Percentiles rank a stretch among this genome's conserved stretches.
Conservation (phyloP, 495 filamentous ascomycete species). For the Aspergillus homomorphus region DNA sequence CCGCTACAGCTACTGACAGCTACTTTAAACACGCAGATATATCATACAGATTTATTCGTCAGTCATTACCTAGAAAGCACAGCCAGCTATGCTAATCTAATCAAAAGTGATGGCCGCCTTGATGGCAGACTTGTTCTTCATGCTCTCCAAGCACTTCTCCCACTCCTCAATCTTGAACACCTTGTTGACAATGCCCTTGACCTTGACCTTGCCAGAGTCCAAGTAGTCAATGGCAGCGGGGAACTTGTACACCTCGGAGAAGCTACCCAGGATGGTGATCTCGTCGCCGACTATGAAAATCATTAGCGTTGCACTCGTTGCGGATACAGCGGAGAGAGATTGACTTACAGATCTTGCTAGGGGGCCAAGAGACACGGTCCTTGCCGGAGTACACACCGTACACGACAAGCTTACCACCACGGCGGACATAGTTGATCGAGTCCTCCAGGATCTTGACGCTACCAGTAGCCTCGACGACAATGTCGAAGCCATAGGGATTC, state of each 20-base stretch:
- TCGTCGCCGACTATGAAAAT: conserved; percentile 49
- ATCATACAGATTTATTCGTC: conserved; percentile 2
- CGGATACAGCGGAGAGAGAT: conserved; percentile 1
- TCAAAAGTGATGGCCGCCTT: conserved; percentile 71
- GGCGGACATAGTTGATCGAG: conserved; percentile 63
- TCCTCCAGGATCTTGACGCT: conserved; percentile 66
- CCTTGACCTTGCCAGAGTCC: conserved; percentile 63
- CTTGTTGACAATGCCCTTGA: conserved; percentile 53
- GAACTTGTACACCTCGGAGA: conserved; percentile 72
- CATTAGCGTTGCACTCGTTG: neutral
- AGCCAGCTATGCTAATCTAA: conserved; percentile 25
- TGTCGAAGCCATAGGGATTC: conserved; percentile 71
- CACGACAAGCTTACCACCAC: conserved; percentile 66
- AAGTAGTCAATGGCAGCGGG: conserved; percentile 68
- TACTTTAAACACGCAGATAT: neutral
- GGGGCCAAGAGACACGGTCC: conserved; percentile 61
- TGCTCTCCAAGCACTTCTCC: conserved; percentile 42
- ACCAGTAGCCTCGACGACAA: conserved; percentile 63
- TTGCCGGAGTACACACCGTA: conserved; percentile 64
- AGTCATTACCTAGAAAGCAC: conserved; percentile 7
- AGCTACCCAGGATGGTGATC: conserved; percentile 67
- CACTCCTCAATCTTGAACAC: conserved; percentile 47
- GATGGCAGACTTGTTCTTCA: conserved; percentile 64
- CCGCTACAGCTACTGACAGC: neutral
- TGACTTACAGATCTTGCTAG: conserved; percentile 59